Conservation (phyloP, 148 eudicot species). For the Dianthus caryophyllus region DNA sequence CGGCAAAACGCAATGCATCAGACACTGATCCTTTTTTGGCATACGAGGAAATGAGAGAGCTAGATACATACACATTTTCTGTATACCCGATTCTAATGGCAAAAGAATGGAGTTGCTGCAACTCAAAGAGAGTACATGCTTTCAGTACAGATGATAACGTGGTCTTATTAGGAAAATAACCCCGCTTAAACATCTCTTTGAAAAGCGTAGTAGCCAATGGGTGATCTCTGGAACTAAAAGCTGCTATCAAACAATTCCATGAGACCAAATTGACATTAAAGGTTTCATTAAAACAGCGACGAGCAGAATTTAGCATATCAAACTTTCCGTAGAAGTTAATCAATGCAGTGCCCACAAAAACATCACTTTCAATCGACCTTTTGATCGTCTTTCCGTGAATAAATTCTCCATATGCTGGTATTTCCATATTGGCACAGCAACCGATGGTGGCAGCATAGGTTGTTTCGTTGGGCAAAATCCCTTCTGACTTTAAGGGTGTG, state of each 20-base stretch:
- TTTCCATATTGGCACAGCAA: conserved; percentile 38
- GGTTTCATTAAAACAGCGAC: conserved; percentile 54
- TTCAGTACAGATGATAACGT: conserved; percentile 55
- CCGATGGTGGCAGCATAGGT: conserved; percentile 47
- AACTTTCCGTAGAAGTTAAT: conserved; percentile 58
- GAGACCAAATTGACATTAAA: conserved; percentile 48
- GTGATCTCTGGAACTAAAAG: conserved; percentile 32
- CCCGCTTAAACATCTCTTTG: conserved; percentile 47
- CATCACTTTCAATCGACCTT: conserved; percentile 40
- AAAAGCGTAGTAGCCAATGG: conserved; percentile 30
- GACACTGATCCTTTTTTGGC: conserved; percentile 46
- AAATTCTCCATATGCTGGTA: conserved; percentile 36
- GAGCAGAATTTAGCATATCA: conserved; percentile 39
- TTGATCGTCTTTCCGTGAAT: conserved; percentile 55
- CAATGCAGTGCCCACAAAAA: conserved; percentile 60
- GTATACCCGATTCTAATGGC: conserved; percentile 46
- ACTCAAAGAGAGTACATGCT: conserved; percentile 32
- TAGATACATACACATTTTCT: conserved; percentile 38
- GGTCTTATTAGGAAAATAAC: conserved; percentile 42
- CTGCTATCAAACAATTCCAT: conserved; percentile 63
- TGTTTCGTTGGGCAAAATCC: conserved; percentile 40
- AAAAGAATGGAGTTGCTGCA: conserved; percentile 57
- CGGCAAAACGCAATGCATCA: conserved; percentile 49
- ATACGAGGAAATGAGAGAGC: conserved; percentile 56
- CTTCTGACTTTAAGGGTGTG: no score